Base-by-base conservation (phyloP, 441 rosid genomes). In the Syzygium malaccense region DNA sequence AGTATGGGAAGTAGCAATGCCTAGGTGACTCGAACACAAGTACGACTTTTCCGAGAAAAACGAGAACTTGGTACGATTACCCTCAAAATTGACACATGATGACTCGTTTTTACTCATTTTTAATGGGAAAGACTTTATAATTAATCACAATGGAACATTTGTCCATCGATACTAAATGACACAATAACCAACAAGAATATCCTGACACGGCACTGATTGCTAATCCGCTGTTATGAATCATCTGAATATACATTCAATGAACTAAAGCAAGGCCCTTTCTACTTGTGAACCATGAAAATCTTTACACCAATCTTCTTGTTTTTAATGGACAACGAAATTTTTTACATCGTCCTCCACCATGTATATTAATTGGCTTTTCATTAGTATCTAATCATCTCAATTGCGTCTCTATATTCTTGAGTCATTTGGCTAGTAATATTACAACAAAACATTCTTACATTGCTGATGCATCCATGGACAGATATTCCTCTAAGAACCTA, bases 21-120 rank as follows among this genome's bases (percentile, higher is more conserved):
- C 80, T 20, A 10, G 49, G 49, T 37, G 49, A 11, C 80, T 19
- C 0, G 15, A 71, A 37, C 26, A 37, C 49, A 20, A 37, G 19
- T 19, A 33, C 4, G 0, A 37, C 20, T 0, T 71, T 20, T 33
- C 8, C 13, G 0, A 33, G 26, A 68, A 32, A 68, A 10, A 3
- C 7, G 20, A 0, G 0, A 32, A 32, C 5, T 18, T 5, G 28
- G 11, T 33, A 33, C 0, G 0, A 33, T 45, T 45, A 45, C 48
- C 10, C 7, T 68, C 32, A 0, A 71, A 71, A 0, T 71, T 71
- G 80, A 71, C 4, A 37, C 32, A 3, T 3, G 32, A 60, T 5
- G 66, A 28, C 17, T 3, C 12, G 8, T 68, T 33, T 11, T 68
- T 2, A 0, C 6, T 68, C 14, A 19, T 33, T 19, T 33, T 33